A percentile compares a stretch with the other conserved stretches of the same genome.
phyloP scores from a whole-genome alignment of 2,329 filamentous ascomycete species.

The Mycosphaerella arachidis region DNA sequence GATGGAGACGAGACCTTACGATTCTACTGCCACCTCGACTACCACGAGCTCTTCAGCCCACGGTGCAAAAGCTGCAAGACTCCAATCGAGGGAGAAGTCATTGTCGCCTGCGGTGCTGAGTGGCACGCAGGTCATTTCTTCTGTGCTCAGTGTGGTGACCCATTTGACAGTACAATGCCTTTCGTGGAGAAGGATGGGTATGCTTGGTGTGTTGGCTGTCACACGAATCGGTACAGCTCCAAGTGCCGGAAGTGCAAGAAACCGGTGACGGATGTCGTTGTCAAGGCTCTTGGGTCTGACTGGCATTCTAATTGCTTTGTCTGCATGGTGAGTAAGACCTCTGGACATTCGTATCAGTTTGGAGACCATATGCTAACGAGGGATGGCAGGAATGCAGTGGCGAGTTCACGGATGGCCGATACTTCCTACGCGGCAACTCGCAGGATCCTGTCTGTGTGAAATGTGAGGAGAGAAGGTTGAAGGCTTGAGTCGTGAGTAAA shows the following conservation, averaged over 20 bases:
- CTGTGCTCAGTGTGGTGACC: constrained; percentile 95
- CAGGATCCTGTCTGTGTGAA: constrained; percentile 58
- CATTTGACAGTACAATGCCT: constrained; percentile 60
- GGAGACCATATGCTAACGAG: neutral
- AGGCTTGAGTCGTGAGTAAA: constrained; percentile 37
- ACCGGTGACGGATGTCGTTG: constrained; percentile 83
- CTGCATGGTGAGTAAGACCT: constrained; percentile 52
- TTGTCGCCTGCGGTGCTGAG: constrained; percentile 88
- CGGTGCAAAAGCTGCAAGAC: constrained; percentile 95
- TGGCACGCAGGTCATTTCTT: constrained; percentile 99
- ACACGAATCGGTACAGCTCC: constrained; percentile 83
- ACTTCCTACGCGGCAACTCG: constrained; percentile 57
- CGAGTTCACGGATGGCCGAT: constrained; percentile 58
- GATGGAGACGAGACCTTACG: constrained; percentile 70
- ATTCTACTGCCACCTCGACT: constrained; percentile 98
- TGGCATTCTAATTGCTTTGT: constrained; percentile 94
- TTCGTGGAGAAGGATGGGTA: constrained; percentile 98
- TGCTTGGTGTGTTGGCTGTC: constrained; percentile 91
- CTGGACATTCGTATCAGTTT: neutral
- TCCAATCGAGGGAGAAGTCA: constrained; percentile 90
- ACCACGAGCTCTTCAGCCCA: constrained; percentile 89
- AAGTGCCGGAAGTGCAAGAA: constrained; percentile 82
- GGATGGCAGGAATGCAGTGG: constrained; percentile 52
- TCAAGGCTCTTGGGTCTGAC: constrained; percentile 82
- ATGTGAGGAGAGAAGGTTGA: constrained; percentile 60